Percentiles rank a stretch among this genome's conserved stretches.
Evolutionary conservation across 805 yeast species (phyloP).

Genomic region (Saccharomycopsis selenospora): DNA sequence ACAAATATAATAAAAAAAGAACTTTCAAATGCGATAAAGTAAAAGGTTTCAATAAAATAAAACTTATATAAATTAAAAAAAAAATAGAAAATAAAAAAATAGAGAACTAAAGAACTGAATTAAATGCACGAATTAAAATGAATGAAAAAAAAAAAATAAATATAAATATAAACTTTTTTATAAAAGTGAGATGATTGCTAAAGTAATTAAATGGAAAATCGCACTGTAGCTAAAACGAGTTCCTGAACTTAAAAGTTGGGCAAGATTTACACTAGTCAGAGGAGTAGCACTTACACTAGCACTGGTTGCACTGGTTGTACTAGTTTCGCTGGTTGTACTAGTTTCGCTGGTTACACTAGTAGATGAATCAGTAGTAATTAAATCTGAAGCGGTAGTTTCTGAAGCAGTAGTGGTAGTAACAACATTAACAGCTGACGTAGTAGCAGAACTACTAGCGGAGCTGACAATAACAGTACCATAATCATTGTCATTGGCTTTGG

Average conservation of each 20-base stretch:
- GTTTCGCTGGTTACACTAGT: slow-evolving; percentile 12
- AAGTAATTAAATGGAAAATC: too few relatives aligned
- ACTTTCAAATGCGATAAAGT: too few relatives aligned
- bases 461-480: slow-evolving; percentile 19
- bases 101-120: too few relatives aligned
- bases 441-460: slow-evolving; percentile 4
- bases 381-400: not conserved
- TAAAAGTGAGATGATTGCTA: too few relatives aligned
- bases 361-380: slow-evolving; percentile 20
- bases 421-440: not conserved
- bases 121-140: too few relatives aligned
- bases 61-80: too few relatives aligned
- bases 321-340: slow-evolving; percentile 1
- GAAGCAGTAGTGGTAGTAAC: not conserved
- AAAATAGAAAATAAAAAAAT: too few relatives aligned
- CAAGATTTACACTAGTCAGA: not conserved
- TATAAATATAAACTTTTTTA: too few relatives aligned
- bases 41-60: too few relatives aligned
- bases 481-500: not conserved
- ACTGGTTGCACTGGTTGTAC: not conserved
- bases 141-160: too few relatives aligned
- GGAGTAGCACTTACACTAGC: not conserved
- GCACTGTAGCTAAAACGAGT: slow-evolving; percentile 3
- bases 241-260: not conserved
- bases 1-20: too few relatives aligned